These are phyloP conservation scores for Colletotrichum phormii DNA, from an alignment of 2,329 filamentous ascomycete species.

Conservation along the genomic window DNA sequence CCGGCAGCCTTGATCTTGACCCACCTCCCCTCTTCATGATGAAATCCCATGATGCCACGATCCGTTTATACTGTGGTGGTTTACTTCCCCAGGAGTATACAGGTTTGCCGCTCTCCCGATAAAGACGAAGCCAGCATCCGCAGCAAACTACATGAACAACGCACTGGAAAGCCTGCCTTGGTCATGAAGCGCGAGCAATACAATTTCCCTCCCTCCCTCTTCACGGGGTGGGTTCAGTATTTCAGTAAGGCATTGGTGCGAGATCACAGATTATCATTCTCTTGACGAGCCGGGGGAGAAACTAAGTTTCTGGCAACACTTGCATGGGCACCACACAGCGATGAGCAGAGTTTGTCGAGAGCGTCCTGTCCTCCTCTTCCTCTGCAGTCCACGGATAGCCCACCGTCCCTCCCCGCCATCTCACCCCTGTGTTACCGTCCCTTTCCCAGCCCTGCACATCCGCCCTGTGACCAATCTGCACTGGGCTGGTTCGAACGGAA, in stretches of 20 bases:
- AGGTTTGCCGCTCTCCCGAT: background rate
- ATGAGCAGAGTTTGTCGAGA: slow-evolving; percentile 8
- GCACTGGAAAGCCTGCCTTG: background rate
- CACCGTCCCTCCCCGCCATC: slow-evolving; percentile 2
- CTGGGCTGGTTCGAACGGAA: slow-evolving; percentile 9
- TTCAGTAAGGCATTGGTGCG: background rate
- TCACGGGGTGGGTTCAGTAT: background rate
- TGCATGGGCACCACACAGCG: background rate
- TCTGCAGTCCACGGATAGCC: background rate
- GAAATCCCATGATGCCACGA: background rate
- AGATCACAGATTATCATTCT: background rate
- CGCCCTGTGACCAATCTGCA: slow-evolving; percentile 27
- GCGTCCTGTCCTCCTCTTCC: background rate
- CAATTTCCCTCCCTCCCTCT: background rate
- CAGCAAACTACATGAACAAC: background rate
- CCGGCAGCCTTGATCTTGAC: slow-evolving; percentile 14
- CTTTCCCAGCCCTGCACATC: slow-evolving; percentile 11
- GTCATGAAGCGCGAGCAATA: background rate
- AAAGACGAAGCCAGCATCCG: background rate
- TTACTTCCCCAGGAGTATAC: background rate
- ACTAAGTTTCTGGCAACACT: background rate
- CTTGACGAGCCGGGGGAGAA: background rate
- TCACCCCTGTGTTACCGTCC: slow-evolving; percentile 1
- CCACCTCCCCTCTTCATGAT: background rate
- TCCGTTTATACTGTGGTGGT: background rate